A percentile compares a stretch with the other conserved stretches of the same genome.
Conservation (phyloP, 345 rosid species). For the Erucastrum elatum region DNA sequence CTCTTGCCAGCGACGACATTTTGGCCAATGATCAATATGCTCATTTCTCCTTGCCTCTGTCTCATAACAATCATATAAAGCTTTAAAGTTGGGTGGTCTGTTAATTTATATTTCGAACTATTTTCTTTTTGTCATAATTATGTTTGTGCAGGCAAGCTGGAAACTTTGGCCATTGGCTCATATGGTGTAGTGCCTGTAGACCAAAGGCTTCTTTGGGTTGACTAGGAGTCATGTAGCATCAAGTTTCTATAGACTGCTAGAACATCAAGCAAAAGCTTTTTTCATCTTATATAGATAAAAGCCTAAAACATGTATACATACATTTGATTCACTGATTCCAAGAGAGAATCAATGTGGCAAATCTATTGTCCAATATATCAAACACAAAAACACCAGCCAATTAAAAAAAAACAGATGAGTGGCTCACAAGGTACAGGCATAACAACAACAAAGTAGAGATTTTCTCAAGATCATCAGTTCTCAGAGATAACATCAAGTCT, state of each 20-base stretch:
- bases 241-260: not conserved
- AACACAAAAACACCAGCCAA: conserved; percentile 23
- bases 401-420: not conserved
- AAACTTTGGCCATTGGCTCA: conserved; percentile 96
- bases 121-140: not conserved
- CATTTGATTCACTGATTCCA: conserved; percentile 31
- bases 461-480: not conserved
- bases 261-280: not conserved
- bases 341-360: conserved; percentile 28
- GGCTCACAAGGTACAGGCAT: conserved; percentile 11
- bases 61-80: conserved; percentile 4
- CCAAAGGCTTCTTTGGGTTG: conserved; percentile 96
- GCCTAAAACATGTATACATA: conserved; percentile 14
- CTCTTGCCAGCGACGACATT: too few species aligned
- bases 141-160: conserved; percentile 72
- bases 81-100: not conserved
- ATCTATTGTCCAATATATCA: conserved; percentile 27
- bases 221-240: not conserved
- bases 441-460: not conserved
- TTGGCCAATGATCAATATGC: conserved; percentile 81
- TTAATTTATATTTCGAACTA: not conserved
- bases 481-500: conserved; percentile 37
- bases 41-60: not conserved
- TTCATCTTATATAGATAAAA: not conserved
- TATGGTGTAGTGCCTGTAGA: conserved; percentile 64